Evolutionary conservation across 208 protist species (phyloP).

Genomic region (Herpetomonas muscarum): DNA sequence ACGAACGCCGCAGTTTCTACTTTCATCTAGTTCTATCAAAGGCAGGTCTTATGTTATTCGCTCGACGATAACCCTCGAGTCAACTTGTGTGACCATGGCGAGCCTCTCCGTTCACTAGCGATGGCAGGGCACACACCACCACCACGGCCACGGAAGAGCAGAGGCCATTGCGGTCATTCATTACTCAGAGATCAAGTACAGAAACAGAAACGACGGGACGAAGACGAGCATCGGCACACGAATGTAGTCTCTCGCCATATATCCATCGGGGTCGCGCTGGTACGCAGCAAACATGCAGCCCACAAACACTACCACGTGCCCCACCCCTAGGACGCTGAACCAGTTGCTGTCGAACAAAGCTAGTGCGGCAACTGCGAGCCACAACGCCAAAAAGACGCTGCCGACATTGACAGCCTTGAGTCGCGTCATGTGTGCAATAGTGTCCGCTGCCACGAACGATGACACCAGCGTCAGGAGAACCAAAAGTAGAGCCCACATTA

Average conservation of each 20-base stretch:
- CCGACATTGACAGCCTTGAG: slow-evolving; percentile 21
- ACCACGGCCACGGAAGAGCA: too few relatives aligned
- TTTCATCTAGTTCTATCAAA: too few relatives aligned
- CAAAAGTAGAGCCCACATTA: slow-evolving; percentile 1
- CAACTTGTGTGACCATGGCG: too few relatives aligned
- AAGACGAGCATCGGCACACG: slow-evolving; percentile 38
- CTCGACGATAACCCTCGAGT: too few relatives aligned
- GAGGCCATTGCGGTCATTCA: neutral
- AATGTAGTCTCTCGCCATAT: slow-evolving; percentile 34
- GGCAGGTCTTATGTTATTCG: too few relatives aligned
- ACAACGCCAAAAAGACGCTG: slow-evolving; percentile 23
- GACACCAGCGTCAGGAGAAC: slow-evolving; percentile 46
- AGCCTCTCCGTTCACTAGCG: too few relatives aligned
- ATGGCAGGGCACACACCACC: too few relatives aligned
- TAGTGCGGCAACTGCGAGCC: slow-evolving; percentile 25
- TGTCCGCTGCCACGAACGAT: slow-evolving; percentile 72
- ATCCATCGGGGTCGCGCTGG: slow-evolving; percentile 6
- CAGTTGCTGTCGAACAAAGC: slow-evolving; percentile 40
- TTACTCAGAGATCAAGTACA: slow-evolving; percentile 34
- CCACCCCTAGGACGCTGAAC: slow-evolving; percentile 27
- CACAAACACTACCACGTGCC: slow-evolving; percentile 29
- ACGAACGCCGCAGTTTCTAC: too few relatives aligned
- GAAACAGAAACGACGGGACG: slow-evolving; percentile 40
- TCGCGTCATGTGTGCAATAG: slow-evolving; percentile 31
- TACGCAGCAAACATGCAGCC: slow-evolving; percentile 17